Base-by-base conservation (phyloP, 129 eudicot species). In the Heracleum sosnowskyi region DNA sequence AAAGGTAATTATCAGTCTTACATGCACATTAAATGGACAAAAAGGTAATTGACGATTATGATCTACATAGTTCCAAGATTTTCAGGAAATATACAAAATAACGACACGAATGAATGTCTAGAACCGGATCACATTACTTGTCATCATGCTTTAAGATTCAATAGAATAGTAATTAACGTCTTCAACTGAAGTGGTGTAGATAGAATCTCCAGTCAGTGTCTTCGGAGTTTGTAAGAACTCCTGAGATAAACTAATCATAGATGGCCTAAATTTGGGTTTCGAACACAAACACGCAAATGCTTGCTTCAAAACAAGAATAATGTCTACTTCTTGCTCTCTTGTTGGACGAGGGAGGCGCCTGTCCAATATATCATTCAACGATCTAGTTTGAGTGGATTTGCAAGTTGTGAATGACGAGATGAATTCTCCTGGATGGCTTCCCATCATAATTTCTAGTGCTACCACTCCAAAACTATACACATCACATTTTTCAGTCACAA, bases 381-480 rank as follows among this genome's bases (percentile, higher is more conserved):
- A 11, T 9, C 6, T 64, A 26, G 13, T 31, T 29, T 64, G 17
- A 29, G 37, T 15, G 20, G 36, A 68, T 11, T 16, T 31, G 20
- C 7, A 16, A 12, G 18, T 34, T 68, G 39, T 68, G 39, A 68
- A 33, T 64, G 71, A 26, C 20, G 71, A 64, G 69, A 62, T 3
- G 20, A 64, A 31, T 1, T 64, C 71, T 29, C 71, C 37, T 11
- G 71, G 71, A 64, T 64, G 37, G 0, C 8, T 64, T 64, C 71
- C 71, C 36, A 64, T 64, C 71, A 64, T 26, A 4, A 16, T 64
- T 64, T 64, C 71, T 64, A 70, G 8, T 70, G 75, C 41, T 29
- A 70, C 46, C 29, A 70, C 46, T 37, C 75, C 75, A 36, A 70
- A 70, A 8, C 75, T 70, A 20, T 34, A 70, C 12, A 36, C 75